Evolutionary conservation across 352 stramenopile genomes (phyloP), one percentile per base, ranked within the genome.

Genomic region (Phytophthora sp.): DNA sequence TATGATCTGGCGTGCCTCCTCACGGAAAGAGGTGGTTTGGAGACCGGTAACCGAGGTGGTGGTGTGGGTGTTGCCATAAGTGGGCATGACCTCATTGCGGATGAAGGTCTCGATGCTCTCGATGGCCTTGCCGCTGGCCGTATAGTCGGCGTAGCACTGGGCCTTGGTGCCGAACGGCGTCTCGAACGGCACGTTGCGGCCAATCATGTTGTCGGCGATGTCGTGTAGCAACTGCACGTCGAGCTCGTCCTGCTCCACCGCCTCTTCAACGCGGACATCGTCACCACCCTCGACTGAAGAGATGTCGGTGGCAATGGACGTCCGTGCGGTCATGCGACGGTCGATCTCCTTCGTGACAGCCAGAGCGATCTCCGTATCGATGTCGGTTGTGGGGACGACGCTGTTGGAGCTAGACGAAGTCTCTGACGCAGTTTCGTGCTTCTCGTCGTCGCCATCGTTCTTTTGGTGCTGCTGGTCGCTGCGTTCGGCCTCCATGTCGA

Each of bases 21-120:
- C 79, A 3, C 96, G 90, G 76, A 99, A 99, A 12, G 90, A 97
- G 13, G 95, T 99, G n/a, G 84, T 97, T 61, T 91, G 84, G 13
- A 88, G 58, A 3, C 84, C 84, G 18, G 82, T 91, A 39, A 88
- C 74, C 1, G 84, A 96, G 1, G 85, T 91, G 29, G 84, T 95
- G 11, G 97, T 99, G 79, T 99, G 97, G 12, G 97, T 99, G 71
- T 99, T 99, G 33, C 94, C 96, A 72, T 99, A 99, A 18, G 97
- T 86, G 1, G 96, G 96, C 58, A 98, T 74, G 29, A 98, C 97
- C 33, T 93, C 77, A 21, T 87, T 62, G 41, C 71, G 57, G 6
- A 99, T 80, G 60, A 98, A 99, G 7, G 81, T 64, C 74, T 99
- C 96, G 13, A 99, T 93, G 47, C 79, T 95, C 51, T 69, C 66